These are phyloP conservation scores for Salvia hispanica DNA, from an alignment of 257 asterid species.

Conservation along the genomic window DNA sequence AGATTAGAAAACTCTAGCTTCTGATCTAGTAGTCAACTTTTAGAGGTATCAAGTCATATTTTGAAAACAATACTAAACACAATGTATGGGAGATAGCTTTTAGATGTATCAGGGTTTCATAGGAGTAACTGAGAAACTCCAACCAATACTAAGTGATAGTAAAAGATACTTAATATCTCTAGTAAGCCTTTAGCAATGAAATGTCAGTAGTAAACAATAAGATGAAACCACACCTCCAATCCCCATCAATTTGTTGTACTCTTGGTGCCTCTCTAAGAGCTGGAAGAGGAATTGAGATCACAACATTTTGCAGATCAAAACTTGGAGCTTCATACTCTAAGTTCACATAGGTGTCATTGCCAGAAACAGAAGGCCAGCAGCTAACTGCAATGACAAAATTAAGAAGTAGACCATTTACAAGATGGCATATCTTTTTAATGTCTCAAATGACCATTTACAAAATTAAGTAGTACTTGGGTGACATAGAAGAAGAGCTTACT, in stretches of 20 bases:
- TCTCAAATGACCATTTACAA: no score
- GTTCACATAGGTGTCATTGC: slow-evolving; percentile 82
- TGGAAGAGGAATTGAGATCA: slow-evolving; percentile 93
- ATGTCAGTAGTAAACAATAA: slow-evolving; percentile 3
- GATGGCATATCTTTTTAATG: not conserved
- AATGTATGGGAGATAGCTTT: not conserved
- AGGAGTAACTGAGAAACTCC: not conserved
- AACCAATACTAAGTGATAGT: not conserved
- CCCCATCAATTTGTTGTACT: slow-evolving; percentile 89
- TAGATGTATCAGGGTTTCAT: not conserved
- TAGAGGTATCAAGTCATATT: not conserved
- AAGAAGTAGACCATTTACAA: slow-evolving; percentile 22
- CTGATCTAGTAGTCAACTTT: not conserved
- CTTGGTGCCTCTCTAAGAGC: slow-evolving; percentile 87
- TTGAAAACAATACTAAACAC: not conserved
- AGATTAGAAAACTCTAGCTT: not conserved
- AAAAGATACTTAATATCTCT: not conserved
- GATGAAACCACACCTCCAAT: slow-evolving; percentile 64
- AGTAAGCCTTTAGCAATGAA: not conserved
- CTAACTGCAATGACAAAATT: slow-evolving; percentile 53
- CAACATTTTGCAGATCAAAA: slow-evolving; percentile 85
- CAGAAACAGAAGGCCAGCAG: slow-evolving; percentile 98
- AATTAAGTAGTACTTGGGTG: not conserved
- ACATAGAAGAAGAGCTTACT: slow-evolving; percentile 51
- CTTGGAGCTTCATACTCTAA: slow-evolving; percentile 84